Evolutionary conservation across 257 asterid species (phyloP), one percentile per base, ranked within the genome.

Genomic region (Solanum phureja): DNA sequence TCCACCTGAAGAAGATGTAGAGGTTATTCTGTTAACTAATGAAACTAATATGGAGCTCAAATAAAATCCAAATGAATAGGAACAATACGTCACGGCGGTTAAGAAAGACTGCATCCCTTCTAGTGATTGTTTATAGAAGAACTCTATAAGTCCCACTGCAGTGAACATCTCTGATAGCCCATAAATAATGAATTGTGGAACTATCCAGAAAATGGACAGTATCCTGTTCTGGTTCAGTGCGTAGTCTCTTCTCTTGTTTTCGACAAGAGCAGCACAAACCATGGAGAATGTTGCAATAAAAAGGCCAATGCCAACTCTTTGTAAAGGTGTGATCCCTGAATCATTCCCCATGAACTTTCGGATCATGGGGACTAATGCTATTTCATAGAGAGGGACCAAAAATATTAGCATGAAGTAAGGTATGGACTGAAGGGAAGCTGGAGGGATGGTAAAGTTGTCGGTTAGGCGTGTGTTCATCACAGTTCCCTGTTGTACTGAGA

Each of bases 121-220:
- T 38, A 88, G n/a, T 0, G 96, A 93, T 13, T 95, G 96, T 13
- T 91, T 93, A 87, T 95, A 95, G 89, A 95, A 95, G 87, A 93
- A 94, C 37, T 95, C 98, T 4, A 94, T 92, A 3, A 95, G 88
- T 18, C 98, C 98, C 69, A 95, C 98, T 0, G 96, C 97, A 1
- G 98, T 95, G 90, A 94, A 94, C 97, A 95, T 94, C 87, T 94
- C 97, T 0, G 97, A 95, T 3, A 95, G 62, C 3, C 98, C 98
- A 31, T 93, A 95, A 5, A 95, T 91, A 23, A 95, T 89, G 74
- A 92, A 95, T 89, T 95, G 98, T 0, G 98, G 98, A 19, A 96
- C 95, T 79, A 95, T 93, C 97, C 98, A 95, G 86, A 94, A 90
- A 3, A 95, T 94, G 12, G 97, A 94, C 8, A 95, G 87, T 8